Evolutionary conservation across 345 rosid genomes (phyloP), one percentile per base, ranked within the genome.

Genomic region (thale cress (Arabidopsis thaliana)): DNA sequence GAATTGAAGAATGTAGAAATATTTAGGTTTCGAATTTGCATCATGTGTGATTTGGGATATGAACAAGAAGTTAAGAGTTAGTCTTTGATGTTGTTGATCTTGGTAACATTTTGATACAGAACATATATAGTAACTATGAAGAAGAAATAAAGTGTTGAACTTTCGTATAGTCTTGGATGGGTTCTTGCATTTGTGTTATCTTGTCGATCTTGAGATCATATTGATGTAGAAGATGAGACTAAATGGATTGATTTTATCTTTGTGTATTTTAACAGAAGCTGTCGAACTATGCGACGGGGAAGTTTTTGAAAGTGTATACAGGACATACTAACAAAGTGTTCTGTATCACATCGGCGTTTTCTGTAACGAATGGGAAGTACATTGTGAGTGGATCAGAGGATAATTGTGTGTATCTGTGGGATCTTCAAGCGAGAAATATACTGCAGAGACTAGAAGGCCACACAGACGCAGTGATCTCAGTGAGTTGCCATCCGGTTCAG

Each of bases 361-460:
- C 99, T 0, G 99, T 95, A 46, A 95, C 98, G 6, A 89, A 85
- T 33, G 99, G 97, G 48, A 95, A 92, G 66, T 95, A 87, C 69
- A 95, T 95, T 37, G 98, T 95, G 13, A 92, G 99, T 25, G 99
- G 98, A 38, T 95, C 99, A 5, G 99, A 95, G 74, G 99, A 92
- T 55, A 84, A 84, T 9, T 90, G 96, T 65, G 87, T 95, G 32
- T 95, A 91, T 79, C 53, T 95, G 23, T 95, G 99, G 99, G 96
- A 95, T 87, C 88, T 95, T 51, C 99, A 95, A 77, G 86, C 78
- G 71, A 92, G 86, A 79, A 89, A 88, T 23, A 78, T 89, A 88
- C 44, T 95, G 53, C 98, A 92, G 86, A 95, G 79, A 75, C 86
- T 95, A 10, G 91, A 88, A 81, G 98, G 97, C 59, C 99, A 95